These are phyloP conservation scores for Pinus tabuliformis DNA, from an alignment of 75 land plant genomes.

Conservation along the genomic window DNA sequence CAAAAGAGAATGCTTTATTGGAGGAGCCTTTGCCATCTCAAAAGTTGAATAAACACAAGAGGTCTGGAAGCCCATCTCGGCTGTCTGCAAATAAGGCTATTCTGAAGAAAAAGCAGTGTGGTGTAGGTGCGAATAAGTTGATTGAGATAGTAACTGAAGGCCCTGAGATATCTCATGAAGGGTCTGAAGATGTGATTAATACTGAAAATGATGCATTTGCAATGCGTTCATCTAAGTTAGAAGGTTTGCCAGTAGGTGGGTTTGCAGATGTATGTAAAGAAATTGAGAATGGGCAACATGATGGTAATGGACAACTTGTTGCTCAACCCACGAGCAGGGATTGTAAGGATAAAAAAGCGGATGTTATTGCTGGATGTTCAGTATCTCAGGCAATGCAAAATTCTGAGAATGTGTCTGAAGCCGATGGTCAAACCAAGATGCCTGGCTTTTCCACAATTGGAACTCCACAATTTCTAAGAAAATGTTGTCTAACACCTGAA, in stretches of 20 bases:
- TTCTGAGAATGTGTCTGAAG: slow-evolving; percentile 4
- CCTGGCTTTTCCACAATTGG: not conserved
- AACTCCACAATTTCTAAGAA: slow-evolving; percentile 21
- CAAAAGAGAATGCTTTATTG: slow-evolving; percentile 6
- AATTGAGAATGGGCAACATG: not conserved
- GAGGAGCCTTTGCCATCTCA: slow-evolving; percentile 2
- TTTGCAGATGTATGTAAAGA: slow-evolving; percentile 1
- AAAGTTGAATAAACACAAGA: slow-evolving; percentile 32
- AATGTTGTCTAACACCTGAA: slow-evolving; percentile 23
- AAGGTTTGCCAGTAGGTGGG: slow-evolving; percentile 2
- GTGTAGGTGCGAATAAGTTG: slow-evolving; percentile 1
- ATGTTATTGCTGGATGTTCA: slow-evolving; percentile 1
- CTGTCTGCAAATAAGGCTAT: slow-evolving; percentile 9
- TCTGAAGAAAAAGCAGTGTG: slow-evolving; percentile 23
- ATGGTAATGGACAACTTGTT: slow-evolving; percentile 3
- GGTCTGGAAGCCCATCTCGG: slow-evolving; percentile 33
- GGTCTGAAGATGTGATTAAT: not conserved
- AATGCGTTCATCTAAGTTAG: slow-evolving; percentile 5
- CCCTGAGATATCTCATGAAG: not conserved
- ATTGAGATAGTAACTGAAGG: not conserved
- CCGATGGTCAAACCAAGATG: not conserved
- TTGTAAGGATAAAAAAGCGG: not conserved
- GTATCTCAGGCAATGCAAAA: not conserved
- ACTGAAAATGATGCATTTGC: not conserved
- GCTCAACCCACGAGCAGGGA: not conserved